Percentiles rank a stretch among this genome's conserved stretches.
Evolutionary conservation across 305 asterid species (phyloP).

Genomic region (Fraxinus angustifolia): DNA sequence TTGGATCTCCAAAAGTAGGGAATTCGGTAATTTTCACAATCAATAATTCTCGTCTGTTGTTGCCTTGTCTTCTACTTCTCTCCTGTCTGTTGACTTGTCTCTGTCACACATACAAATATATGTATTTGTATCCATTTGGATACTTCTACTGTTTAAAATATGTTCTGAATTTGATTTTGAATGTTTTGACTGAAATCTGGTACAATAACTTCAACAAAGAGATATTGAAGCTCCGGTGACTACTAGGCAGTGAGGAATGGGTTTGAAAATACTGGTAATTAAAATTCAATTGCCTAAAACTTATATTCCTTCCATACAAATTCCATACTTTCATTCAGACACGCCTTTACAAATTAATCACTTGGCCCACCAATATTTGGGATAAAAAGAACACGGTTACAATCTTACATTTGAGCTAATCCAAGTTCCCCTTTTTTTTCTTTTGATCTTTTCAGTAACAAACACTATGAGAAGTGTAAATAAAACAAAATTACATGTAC

Average conservation of each 20-base stretch:
- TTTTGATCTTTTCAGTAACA: neutral
- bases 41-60: too few relatives aligned
- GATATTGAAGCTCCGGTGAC: neutral
- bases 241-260: neutral
- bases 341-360: too few relatives aligned
- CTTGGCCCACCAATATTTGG: neutral
- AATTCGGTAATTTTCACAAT: too few relatives aligned
- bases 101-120: too few relatives aligned
- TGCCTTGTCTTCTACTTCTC: too few relatives aligned
- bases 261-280: neutral
- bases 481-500: neutral
- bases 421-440: neutral
- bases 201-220: neutral
- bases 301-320: too few relatives aligned
- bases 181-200: neutral
- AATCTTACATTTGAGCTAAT: neutral
- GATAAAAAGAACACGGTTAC: neutral
- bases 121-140: neutral
- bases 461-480: neutral
- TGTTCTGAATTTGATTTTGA: too few relatives aligned
- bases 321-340: too few relatives aligned
- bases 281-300: too few relatives aligned
- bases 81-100: too few relatives aligned
- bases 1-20: too few relatives aligned
- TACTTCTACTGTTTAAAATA: neutral